These are phyloP conservation scores for Aspergillus floridensis DNA, from an alignment of 2,329 filamentous ascomycete species.

Conservation along the genomic window DNA sequence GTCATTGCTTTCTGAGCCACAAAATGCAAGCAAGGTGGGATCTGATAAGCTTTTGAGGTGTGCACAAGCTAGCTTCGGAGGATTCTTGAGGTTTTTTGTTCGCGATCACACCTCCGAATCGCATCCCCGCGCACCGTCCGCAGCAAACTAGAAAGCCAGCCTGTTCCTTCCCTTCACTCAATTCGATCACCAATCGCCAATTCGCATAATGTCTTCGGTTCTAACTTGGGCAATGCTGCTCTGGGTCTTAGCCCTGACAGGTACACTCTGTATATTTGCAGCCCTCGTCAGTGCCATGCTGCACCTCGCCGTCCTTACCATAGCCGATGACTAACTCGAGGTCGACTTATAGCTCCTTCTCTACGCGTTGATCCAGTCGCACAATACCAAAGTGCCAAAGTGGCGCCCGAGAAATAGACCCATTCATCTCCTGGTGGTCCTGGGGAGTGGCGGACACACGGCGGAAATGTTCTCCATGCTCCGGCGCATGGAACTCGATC, in stretches of 20 bases:
- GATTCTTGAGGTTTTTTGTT: not conserved
- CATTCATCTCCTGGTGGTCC: slow-evolving; percentile 71
- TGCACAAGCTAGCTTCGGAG: not conserved
- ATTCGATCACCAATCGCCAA: not conserved
- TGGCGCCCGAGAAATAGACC: slow-evolving; percentile 31
- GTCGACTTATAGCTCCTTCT: slow-evolving; percentile 22
- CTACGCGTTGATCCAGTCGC: slow-evolving; percentile 28
- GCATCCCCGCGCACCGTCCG: not conserved
- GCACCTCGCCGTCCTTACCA: not conserved
- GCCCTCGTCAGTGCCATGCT: slow-evolving; percentile 9
- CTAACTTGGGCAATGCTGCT: not conserved
- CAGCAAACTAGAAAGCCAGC: not conserved
- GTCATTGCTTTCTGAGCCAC: not conserved
- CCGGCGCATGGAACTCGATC: slow-evolving; percentile 53
- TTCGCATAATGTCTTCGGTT: slow-evolving; percentile 1
- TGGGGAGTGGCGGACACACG: slow-evolving; percentile 92
- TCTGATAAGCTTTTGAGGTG: not conserved
- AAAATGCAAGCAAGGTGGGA: not conserved
- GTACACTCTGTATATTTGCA: not conserved
- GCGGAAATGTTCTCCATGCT: slow-evolving; percentile 91
- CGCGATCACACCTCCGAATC: not conserved
- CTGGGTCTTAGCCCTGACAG: not conserved
- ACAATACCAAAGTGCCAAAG: slow-evolving; percentile 30
- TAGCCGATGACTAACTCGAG: slow-evolving; percentile 7
- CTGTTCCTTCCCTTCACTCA: not conserved